Percentiles rank a stretch among this genome's conserved stretches.
These are phyloP conservation scores for Candida sithepensis DNA, from an alignment of 805 yeast species.

Conservation along the genomic window DNA sequence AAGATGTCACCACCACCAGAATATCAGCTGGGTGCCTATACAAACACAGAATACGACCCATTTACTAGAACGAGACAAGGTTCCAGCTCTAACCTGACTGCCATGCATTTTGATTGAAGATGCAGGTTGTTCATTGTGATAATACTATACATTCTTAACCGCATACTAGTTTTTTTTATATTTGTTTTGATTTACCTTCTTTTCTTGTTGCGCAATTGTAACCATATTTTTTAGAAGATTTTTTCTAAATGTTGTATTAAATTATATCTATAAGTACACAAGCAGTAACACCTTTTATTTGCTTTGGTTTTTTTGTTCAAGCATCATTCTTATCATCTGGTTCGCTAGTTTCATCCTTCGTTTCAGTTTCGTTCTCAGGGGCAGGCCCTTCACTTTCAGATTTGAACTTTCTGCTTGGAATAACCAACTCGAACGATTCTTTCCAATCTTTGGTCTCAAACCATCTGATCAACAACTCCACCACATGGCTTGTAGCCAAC, in stretches of 20 bases:
- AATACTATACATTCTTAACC: too few relatives aligned
- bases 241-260: neutral
- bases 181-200: too few relatives aligned
- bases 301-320: neutral
- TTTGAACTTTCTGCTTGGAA: constrained; percentile 72
- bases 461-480: constrained; percentile 80
- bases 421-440: constrained; percentile 76
- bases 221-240: too few relatives aligned
- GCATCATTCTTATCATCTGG: neutral
- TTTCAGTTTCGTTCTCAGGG: constrained; percentile 1
- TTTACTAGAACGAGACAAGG: constrained; percentile 7
- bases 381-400: constrained; percentile 17
- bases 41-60: neutral
- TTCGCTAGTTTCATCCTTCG: neutral
- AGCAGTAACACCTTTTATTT: neutral
- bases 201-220: too few relatives aligned
- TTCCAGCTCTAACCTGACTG: constrained; percentile 1
- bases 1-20: neutral
- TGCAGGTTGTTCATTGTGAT: too few relatives aligned
- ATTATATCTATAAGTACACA: neutral
- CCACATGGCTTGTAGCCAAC: constrained; percentile 92
- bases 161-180: too few relatives aligned
- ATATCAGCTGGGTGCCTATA: neutral
- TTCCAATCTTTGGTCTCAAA: constrained; percentile 80
- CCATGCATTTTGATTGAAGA: constrained; percentile 4